Percentiles rank a stretch among this genome's conserved stretches.
Conservation (phyloP, 2,329 filamentous ascomycete genomes). For the Penicillium sp. region DNA sequence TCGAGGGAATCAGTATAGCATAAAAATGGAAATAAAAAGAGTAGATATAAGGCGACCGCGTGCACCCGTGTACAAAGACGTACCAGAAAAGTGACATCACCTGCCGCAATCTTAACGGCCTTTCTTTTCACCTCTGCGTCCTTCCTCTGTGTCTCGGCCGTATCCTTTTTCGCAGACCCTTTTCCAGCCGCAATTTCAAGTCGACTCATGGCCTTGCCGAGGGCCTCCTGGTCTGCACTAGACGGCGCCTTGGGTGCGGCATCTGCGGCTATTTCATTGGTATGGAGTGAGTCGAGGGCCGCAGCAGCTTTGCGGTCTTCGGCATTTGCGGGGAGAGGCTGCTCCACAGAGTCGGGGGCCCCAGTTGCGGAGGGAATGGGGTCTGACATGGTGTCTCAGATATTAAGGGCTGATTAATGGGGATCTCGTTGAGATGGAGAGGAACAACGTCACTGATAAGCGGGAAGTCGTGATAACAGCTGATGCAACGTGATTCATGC, state of each 20-base stretch:
- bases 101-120: constrained; percentile 43
- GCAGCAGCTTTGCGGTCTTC: constrained; percentile 50
- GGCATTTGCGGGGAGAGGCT: constrained; percentile 39
- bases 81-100: constrained; percentile 46
- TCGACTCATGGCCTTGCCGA: constrained; percentile 48
- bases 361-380: constrained; percentile 39
- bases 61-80: constrained; percentile 12
- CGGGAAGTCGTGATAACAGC: background rate
- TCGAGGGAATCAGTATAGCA: background rate
- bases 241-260: constrained; percentile 31
- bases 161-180: constrained; percentile 18
- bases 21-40: background rate
- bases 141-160: constrained; percentile 27
- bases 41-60: background rate
- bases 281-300: constrained; percentile 45
- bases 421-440: constrained; percentile 1
- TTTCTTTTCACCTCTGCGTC: constrained; percentile 35
- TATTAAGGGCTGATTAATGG: background rate
- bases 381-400: constrained; percentile 38
- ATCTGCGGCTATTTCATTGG: constrained; percentile 37
- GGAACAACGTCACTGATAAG: constrained; percentile 13
- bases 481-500: constrained; percentile 1
- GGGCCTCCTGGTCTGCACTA: constrained; percentile 43
- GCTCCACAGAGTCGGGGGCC: constrained; percentile 31
- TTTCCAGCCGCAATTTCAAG: constrained; percentile 42